Percentiles rank a stretch among this genome's conserved stretches.
These are phyloP conservation scores for Kwoniella botswanensis DNA, from an alignment of 768 basidiomycete genomes.

Conservation along the genomic window DNA sequence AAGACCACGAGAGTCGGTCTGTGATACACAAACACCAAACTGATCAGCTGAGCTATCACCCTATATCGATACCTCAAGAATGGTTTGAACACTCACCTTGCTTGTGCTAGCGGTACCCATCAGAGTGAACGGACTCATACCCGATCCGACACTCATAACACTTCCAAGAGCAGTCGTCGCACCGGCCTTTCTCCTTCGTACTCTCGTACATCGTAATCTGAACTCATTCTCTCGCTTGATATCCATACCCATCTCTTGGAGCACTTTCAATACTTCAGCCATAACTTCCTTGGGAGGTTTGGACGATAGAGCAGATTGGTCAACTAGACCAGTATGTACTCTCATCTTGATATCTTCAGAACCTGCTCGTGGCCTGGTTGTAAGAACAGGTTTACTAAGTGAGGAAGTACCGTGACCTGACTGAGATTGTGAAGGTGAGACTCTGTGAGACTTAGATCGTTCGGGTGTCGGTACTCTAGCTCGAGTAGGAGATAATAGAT, in stretches of 20 bases:
- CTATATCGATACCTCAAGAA: not conserved
- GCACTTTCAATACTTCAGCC: conserved; percentile 75
- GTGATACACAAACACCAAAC: conserved; percentile 21
- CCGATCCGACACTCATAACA: conserved; percentile 58
- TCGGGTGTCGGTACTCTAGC: conserved; percentile 28
- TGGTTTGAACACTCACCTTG: conserved; percentile 67
- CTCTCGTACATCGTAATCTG: conserved; percentile 82
- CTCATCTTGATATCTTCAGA: conserved; percentile 64
- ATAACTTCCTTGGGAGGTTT: conserved; percentile 84
- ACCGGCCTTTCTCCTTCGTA: conserved; percentile 68
- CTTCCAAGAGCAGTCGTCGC: conserved; percentile 61
- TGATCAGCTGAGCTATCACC: not conserved
- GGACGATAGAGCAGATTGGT: conserved; percentile 85
- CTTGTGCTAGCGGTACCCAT: conserved; percentile 81
- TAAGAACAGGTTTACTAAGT: conserved; percentile 16
- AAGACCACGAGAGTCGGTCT: conserved; percentile 89
- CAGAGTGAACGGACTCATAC: conserved; percentile 70
- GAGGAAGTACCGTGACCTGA: not conserved
- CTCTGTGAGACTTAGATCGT: conserved; percentile 40
- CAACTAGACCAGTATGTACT: conserved; percentile 89
- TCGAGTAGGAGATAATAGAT: conserved; percentile 31
- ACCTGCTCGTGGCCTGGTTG: conserved; percentile 12
- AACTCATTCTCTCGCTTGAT: conserved; percentile 85
- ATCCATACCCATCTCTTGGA: conserved; percentile 89
- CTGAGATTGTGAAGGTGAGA: conserved; percentile 19